phyloP scores from a whole-genome alignment of 2,329 filamentous ascomycete species.

The Apiospora saccharicola region DNA sequence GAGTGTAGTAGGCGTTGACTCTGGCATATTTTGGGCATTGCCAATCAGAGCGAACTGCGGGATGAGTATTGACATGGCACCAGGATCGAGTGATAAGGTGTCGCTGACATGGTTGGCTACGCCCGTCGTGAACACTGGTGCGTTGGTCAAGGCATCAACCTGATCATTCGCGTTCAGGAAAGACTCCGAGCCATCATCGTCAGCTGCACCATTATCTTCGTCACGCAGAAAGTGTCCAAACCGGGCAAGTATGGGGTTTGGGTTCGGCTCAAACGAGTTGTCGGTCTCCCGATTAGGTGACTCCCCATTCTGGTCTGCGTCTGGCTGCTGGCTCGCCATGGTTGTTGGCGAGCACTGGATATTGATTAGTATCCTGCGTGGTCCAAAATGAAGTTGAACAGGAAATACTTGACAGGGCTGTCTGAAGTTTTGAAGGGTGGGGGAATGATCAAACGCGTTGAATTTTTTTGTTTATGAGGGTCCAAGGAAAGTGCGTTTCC shows the following conservation, averaged over 20 bases:
- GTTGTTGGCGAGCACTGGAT: neutral
- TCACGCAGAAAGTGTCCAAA: neutral
- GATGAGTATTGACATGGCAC: slow-evolving; percentile 11
- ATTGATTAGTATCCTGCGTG: no score
- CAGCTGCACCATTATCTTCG: neutral
- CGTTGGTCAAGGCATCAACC: neutral
- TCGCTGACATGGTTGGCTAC: neutral
- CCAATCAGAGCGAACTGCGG: slow-evolving; percentile 35
- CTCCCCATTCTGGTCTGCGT: neutral
- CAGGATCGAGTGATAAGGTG: neutral
- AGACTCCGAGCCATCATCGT: neutral
- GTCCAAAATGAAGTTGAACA: neutral
- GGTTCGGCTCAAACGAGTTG: neutral
- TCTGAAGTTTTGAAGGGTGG: neutral
- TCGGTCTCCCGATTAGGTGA: neutral
- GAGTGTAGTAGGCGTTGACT: neutral
- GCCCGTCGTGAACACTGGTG: slow-evolving; percentile 2
- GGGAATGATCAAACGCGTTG: neutral
- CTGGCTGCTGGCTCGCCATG: neutral
- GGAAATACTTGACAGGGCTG: neutral
- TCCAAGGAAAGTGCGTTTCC: neutral
- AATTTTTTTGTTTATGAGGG: neutral
- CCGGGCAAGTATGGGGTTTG: neutral
- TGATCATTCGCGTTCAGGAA: neutral
- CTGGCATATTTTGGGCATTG: slow-evolving; percentile 24